Conservation (phyloP, 768 basidiomycete genomes). For the Psilocybe cyanescens region DNA sequence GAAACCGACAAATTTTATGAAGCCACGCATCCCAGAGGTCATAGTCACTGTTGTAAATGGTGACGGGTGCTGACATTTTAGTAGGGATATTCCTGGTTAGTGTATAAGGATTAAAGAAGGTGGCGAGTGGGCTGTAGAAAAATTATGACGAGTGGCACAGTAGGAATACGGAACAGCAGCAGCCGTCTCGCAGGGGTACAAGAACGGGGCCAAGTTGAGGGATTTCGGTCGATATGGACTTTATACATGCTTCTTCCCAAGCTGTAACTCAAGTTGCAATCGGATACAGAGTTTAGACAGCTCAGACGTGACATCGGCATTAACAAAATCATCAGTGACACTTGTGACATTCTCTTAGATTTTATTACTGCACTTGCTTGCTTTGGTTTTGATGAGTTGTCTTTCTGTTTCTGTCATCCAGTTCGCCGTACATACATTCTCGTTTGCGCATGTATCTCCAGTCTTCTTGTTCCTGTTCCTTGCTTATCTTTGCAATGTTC, state of each 20-base stretch:
- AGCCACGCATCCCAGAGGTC: slow-evolving; percentile 80
- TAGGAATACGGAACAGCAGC: slow-evolving; percentile 21
- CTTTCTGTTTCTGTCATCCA: background rate
- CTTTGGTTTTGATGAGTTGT: background rate
- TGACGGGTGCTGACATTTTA: slow-evolving; percentile 35
- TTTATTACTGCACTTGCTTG: background rate
- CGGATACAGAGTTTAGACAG: slow-evolving; percentile 8
- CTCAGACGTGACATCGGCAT: slow-evolving; percentile 17
- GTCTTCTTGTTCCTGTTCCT: slow-evolving; percentile 21
- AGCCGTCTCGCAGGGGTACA: slow-evolving; percentile 24
- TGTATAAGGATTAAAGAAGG: slow-evolving; percentile 10
- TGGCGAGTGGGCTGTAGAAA: slow-evolving; percentile 12
- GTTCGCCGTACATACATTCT: background rate
- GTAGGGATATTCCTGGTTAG: background rate
- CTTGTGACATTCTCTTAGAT: slow-evolving; percentile 1
- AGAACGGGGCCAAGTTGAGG: slow-evolving; percentile 27
- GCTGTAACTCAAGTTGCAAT: background rate
- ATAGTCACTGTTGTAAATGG: slow-evolving; percentile 66
- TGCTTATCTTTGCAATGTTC: slow-evolving; percentile 16
- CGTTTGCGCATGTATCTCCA: background rate
- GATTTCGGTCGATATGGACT: slow-evolving; percentile 15
- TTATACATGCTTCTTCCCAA: slow-evolving; percentile 26
- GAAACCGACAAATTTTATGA: slow-evolving; percentile 67
- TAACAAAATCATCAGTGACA: slow-evolving; percentile 17
- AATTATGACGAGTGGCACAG: slow-evolving; percentile 16